phyloP scores from a whole-genome alignment of 2,329 filamentous ascomycete genomes.

The Pseudogymnoascus sp. region DNA sequence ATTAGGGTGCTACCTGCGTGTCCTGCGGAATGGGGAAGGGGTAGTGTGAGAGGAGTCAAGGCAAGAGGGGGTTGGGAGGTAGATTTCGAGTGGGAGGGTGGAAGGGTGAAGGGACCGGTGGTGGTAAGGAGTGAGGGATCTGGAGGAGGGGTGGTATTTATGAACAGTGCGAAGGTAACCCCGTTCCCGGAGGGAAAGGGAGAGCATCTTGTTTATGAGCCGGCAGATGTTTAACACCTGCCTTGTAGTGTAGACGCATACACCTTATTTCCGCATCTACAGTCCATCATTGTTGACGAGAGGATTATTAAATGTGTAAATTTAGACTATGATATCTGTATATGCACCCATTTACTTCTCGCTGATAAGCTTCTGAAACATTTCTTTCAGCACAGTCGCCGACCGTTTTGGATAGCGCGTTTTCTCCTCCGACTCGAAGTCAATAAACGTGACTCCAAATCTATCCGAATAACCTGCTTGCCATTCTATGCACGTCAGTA shows the following conservation, averaged over 20 bases:
- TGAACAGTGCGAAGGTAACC: conserved; percentile 4
- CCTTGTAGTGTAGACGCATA: neutral
- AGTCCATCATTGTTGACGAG: neutral
- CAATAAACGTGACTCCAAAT: conserved; percentile 77
- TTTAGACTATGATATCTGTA: neutral
- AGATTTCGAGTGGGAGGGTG: conserved; percentile 32
- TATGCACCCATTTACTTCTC: conserved; percentile 39
- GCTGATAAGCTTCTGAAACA: conserved; percentile 65
- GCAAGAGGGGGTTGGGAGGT: conserved; percentile 32
- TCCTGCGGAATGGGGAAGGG: conserved; percentile 30
- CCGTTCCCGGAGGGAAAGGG: neutral
- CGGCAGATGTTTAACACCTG: neutral
- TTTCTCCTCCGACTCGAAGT: conserved; percentile 73
- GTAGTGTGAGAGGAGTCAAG: conserved; percentile 29
- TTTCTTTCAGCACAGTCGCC: conserved; percentile 59
- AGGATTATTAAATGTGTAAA: neutral
- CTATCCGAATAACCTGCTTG: conserved; percentile 81
- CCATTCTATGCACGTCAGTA: conserved; percentile 58
- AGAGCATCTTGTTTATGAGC: neutral
- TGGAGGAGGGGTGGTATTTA: conserved; percentile 1
- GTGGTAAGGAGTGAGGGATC: conserved; percentile 8
- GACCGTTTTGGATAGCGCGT: conserved; percentile 73
- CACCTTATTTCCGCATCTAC: neutral
- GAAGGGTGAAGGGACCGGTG: conserved; percentile 18
- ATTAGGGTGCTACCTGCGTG: conserved; percentile 34